Conservation (phyloP, 257 asterid species). For the Penstemon barbatus region DNA sequence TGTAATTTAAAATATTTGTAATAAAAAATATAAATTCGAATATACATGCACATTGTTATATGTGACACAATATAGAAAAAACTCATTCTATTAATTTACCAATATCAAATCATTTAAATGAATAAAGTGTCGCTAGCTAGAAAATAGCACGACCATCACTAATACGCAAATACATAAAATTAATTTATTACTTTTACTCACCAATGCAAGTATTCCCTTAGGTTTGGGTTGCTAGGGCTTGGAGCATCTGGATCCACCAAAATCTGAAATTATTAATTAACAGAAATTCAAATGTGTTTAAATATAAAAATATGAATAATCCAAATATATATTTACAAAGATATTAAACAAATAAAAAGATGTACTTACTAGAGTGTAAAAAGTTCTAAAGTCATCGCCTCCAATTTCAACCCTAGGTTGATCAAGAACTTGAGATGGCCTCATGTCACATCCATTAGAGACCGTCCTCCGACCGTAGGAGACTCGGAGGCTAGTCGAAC, state of each 20-base stretch:
- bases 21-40: too few relatives aligned
- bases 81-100: too few relatives aligned
- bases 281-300: not conserved
- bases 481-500: slow-evolving; percentile 8
- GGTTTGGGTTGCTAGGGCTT: slow-evolving; percentile 38
- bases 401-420: slow-evolving; percentile 46
- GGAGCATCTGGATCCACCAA: slow-evolving; percentile 48
- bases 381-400: slow-evolving; percentile 35
- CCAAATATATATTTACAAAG: too few relatives aligned
- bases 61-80: too few relatives aligned
- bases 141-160: not conserved
- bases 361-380: slow-evolving; percentile 35
- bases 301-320: not conserved
- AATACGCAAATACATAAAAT: not conserved
- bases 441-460: slow-evolving; percentile 38
- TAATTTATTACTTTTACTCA: not conserved
- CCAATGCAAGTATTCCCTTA: slow-evolving; percentile 45
- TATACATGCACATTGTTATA: too few relatives aligned
- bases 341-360: not conserved
- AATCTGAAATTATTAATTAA: slow-evolving; percentile 18
- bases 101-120: too few relatives aligned
- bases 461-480: slow-evolving; percentile 18
- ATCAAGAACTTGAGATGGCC: slow-evolving; percentile 40
- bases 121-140: too few relatives aligned
- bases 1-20: too few relatives aligned